Evolutionary conservation across 1,139 yeast species (phyloP).

Genomic region (Zhuliangozyma blackwelliae): DNA sequence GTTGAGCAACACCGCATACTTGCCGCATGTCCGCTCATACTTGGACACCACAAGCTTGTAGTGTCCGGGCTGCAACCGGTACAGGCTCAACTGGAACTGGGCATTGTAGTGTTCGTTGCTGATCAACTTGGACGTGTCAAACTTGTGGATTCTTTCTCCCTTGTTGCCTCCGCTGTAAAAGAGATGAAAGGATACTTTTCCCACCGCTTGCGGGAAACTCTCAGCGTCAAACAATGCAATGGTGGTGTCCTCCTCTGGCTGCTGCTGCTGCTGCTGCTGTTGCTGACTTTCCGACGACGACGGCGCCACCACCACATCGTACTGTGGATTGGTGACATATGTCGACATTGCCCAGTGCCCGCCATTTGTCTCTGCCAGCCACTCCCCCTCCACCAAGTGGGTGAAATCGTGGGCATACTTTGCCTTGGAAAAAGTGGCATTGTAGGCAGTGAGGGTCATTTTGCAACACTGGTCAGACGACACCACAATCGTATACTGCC

Average conservation of each 20-base stretch:
- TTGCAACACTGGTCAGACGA: slow-evolving; percentile 20
- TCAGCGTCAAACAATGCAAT: slow-evolving; percentile 18
- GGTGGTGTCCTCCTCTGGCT: slow-evolving; percentile 7
- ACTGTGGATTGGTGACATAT: slow-evolving; percentile 65
- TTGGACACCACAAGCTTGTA: slow-evolving; percentile 34
- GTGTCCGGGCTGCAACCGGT: slow-evolving; percentile 30
- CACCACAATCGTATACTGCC: slow-evolving; percentile 26
- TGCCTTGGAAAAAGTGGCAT: slow-evolving; percentile 21
- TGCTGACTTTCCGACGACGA: slow-evolving; percentile 3
- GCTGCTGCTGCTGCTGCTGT: too few species aligned
- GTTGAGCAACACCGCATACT: slow-evolving; percentile 13
- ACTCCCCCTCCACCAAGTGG: slow-evolving; percentile 33
- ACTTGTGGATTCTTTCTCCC: slow-evolving; percentile 17
- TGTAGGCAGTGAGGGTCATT: slow-evolving; percentile 32
- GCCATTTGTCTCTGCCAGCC: slow-evolving; percentile 49
- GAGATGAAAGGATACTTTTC: slow-evolving; percentile 32
- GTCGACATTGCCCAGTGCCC: slow-evolving; percentile 53
- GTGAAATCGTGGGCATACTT: slow-evolving; percentile 16
- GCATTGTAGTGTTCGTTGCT: slow-evolving; percentile 24
- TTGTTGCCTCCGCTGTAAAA: slow-evolving; percentile 22
- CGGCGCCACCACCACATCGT: slow-evolving; percentile 22
- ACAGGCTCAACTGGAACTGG: slow-evolving; percentile 13
- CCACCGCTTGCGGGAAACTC: slow-evolving; percentile 13
- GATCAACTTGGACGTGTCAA: slow-evolving; percentile 27
- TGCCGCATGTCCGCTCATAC: slow-evolving; percentile 15